Evolutionary conservation across 1,284 basidiomycete species (phyloP).

Genomic region (Cryptococcus maquisensis): DNA sequence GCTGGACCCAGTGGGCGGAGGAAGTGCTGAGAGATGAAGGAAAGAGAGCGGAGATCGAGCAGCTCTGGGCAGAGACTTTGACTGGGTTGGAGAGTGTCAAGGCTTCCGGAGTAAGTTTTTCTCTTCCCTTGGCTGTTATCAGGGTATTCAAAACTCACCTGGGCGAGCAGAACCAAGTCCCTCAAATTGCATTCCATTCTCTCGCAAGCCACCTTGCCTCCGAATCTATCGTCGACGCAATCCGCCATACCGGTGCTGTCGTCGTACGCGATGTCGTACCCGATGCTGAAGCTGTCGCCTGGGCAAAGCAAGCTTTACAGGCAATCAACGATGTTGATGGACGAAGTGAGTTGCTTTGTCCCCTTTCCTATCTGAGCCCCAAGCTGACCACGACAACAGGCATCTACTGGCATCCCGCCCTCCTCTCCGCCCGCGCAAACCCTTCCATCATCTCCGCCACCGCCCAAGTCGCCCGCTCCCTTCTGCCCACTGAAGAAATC

Average conservation of each 20-base stretch:
- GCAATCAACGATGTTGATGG: slow-evolving; percentile 14
- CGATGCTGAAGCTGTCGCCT: slow-evolving; percentile 32
- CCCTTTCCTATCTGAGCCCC: no score
- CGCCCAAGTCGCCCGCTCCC: slow-evolving; percentile 19
- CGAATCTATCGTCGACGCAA: slow-evolving; percentile 15
- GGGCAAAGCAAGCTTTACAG: slow-evolving; percentile 24
- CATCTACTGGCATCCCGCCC: slow-evolving; percentile 33
- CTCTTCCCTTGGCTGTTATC: no score
- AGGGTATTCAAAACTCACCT: no score
- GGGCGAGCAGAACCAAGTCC: slow-evolving; percentile 17
- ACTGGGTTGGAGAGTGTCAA: slow-evolving; percentile 12
- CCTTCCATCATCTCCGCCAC: slow-evolving; percentile 35
- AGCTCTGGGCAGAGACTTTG: slow-evolving; percentile 10
- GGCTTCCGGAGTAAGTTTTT: slow-evolving; percentile 20
- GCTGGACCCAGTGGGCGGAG: slow-evolving; percentile 15
- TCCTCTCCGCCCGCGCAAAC: slow-evolving; percentile 34
- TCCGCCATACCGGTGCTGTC: slow-evolving; percentile 25
- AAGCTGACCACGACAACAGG: slow-evolving; percentile 13
- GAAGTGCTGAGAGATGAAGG: slow-evolving; percentile 12
- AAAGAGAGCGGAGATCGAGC: slow-evolving; percentile 6
- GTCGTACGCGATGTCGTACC: slow-evolving; percentile 41
- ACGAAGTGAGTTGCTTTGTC: slow-evolving; percentile 17
- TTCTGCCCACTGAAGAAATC: slow-evolving; percentile 14
- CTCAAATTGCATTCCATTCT: slow-evolving; percentile 32
- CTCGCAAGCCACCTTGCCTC: slow-evolving; percentile 22